Evolutionary conservation across 345 rosid genomes (phyloP).

Genomic region (Pelargonium nanum): DNA sequence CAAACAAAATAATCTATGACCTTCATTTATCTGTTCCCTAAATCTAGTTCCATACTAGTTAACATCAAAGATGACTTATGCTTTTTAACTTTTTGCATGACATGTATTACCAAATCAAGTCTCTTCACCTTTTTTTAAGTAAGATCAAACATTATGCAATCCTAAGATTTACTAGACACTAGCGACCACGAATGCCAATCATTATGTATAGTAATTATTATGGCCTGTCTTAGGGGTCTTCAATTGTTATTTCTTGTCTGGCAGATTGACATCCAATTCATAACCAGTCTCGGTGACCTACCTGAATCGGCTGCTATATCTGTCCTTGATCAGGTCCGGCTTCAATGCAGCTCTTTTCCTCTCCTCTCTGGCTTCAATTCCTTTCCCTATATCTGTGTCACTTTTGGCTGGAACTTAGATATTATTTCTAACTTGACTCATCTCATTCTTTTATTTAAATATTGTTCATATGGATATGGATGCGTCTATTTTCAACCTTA

Average conservation of each 20-base stretch:
- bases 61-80: background rate
- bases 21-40: too few species aligned
- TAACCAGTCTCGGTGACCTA: constrained; percentile 3
- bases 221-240: background rate
- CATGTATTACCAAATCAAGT: background rate
- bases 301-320: constrained; percentile 1
- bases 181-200: background rate
- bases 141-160: background rate
- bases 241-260: background rate
- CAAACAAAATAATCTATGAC: too few species aligned
- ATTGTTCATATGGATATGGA: background rate
- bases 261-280: background rate
- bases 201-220: background rate
- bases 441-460: too few species aligned
- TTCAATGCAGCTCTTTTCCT: background rate
- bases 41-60: too few species aligned
- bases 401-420: background rate
- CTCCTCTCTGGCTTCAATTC: background rate
- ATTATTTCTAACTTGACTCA: background rate
- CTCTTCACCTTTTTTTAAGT: background rate
- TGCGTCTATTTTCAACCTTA: background rate
- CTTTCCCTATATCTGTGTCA: background rate
- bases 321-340: constrained; percentile 1
- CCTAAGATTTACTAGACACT: background rate
- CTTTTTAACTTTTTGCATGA: background rate